Evolutionary conservation across 2,329 filamentous ascomycete species (phyloP).

Genomic region (Xylariaceae sp.): DNA sequence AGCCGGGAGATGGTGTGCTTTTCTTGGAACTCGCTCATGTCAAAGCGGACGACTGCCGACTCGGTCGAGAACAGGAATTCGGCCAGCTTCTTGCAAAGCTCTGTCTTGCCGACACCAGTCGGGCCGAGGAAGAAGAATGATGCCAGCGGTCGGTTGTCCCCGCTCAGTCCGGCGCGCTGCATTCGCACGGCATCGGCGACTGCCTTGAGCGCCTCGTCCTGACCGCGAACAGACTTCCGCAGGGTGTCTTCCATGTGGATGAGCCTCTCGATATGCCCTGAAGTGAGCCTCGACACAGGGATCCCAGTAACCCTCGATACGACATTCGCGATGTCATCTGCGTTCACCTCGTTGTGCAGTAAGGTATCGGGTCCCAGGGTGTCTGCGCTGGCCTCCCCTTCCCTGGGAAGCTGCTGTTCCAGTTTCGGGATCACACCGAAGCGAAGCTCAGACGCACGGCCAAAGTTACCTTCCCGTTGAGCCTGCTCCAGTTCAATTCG

Average conservation of each 20-base stretch:
- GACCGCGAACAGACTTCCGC: constrained; percentile 75
- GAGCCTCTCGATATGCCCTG: constrained; percentile 88
- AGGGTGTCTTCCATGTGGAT: constrained; percentile 93
- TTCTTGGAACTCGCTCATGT: constrained; percentile 97
- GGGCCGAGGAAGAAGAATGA: constrained; percentile 98
- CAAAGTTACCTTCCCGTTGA: constrained; percentile 82
- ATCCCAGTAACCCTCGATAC: constrained; percentile 90
- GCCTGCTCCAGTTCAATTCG: constrained; percentile 80
- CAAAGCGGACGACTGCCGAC: constrained; percentile 83
- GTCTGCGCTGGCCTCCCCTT: constrained; percentile 42
- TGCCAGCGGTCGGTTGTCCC: constrained; percentile 83
- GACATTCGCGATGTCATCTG: constrained; percentile 88
- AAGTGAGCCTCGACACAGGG: constrained; percentile 84
- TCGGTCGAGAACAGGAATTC: constrained; percentile 90
- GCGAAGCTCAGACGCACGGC: constrained; percentile 78
- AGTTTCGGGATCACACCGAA: constrained; percentile 81
- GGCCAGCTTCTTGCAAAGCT: constrained; percentile 93
- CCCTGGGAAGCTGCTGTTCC: constrained; percentile 71
- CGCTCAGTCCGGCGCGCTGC: constrained; percentile 85
- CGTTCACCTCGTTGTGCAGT: constrained; percentile 89
- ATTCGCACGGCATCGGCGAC: constrained; percentile 90
- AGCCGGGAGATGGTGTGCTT: constrained; percentile 92
- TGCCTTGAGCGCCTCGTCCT: constrained; percentile 86
- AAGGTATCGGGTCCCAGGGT: constrained; percentile 44
- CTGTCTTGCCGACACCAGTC: constrained; percentile 94